Evolutionary conservation across 1,139 yeast species (phyloP).

Genomic region (Geotrichum carabidarum): DNA sequence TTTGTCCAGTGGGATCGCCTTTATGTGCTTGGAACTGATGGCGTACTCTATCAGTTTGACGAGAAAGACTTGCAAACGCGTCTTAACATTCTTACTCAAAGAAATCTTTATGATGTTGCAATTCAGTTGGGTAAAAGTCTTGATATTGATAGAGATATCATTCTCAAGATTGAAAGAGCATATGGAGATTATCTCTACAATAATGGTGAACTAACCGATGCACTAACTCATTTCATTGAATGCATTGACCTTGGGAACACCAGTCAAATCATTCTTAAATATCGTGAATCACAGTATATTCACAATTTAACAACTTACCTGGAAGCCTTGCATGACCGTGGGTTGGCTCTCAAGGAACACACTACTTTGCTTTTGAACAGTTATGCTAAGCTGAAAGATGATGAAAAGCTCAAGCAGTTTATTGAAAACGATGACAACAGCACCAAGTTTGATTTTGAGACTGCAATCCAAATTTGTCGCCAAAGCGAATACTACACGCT

Average conservation of each 20-base stretch:
- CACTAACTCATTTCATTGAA: slow-evolving; percentile 62
- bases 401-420: slow-evolving; percentile 54
- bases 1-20: slow-evolving; percentile 54
- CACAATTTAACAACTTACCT: slow-evolving; percentile 60
- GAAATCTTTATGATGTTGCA: slow-evolving; percentile 72
- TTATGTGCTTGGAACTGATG: slow-evolving; percentile 66
- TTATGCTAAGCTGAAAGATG: slow-evolving; percentile 69
- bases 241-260: slow-evolving; percentile 50
- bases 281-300: slow-evolving; percentile 78
- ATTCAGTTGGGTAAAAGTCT: slow-evolving; percentile 56
- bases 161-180: slow-evolving; percentile 50
- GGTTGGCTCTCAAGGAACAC: slow-evolving; percentile 66
- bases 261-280: slow-evolving; percentile 73
- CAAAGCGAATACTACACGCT: slow-evolving; percentile 69
- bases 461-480: slow-evolving; percentile 66
- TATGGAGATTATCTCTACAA: slow-evolving; percentile 71
- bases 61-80: slow-evolving; percentile 66
- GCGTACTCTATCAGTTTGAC: slow-evolving; percentile 60
- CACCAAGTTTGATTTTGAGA: slow-evolving; percentile 57
- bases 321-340: slow-evolving; percentile 51
- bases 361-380: slow-evolving; percentile 76
- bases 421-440: slow-evolving; percentile 43
- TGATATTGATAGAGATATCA: slow-evolving; percentile 39
- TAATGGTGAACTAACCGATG: slow-evolving; percentile 59
- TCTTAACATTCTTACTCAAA: slow-evolving; percentile 61